These are phyloP conservation scores for Aotearoamyces nothofagi DNA, from an alignment of 2,329 filamentous ascomycete genomes.

Conservation along the genomic window DNA sequence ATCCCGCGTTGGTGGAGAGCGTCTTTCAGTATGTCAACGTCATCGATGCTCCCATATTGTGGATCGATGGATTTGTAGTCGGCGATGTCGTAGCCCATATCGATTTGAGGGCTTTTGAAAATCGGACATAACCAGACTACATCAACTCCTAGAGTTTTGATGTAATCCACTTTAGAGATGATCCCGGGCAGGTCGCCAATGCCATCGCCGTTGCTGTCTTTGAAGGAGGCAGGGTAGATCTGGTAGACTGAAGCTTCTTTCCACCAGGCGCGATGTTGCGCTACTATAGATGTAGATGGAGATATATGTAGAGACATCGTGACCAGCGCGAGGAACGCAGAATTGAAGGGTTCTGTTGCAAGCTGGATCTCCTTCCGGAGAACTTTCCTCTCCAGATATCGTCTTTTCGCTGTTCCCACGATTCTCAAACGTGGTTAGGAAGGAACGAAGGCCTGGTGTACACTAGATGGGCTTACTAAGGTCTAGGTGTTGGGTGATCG, in stretches of 20 bases:
- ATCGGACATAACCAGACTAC: constrained; percentile 55
- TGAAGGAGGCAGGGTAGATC: constrained; percentile 42
- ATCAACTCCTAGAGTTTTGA: constrained; percentile 44
- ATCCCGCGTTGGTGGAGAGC: constrained; percentile 43
- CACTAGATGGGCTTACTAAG: too few relatives aligned
- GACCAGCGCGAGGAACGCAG: too few relatives aligned
- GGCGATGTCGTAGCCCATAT: constrained; percentile 62
- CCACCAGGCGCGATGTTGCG: constrained; percentile 20
- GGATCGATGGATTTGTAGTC: constrained; percentile 53
- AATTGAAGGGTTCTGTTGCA: too few relatives aligned
- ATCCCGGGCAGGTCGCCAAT: constrained; percentile 50
- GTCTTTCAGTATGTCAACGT: constrained; percentile 48
- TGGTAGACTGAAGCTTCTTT: constrained; percentile 32
- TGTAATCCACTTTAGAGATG: constrained; percentile 43
- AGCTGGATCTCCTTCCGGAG: too few relatives aligned
- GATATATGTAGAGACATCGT: too few relatives aligned
- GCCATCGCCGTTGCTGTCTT: constrained; percentile 40
- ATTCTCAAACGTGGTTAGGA: too few relatives aligned
- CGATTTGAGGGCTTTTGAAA: constrained; percentile 46
- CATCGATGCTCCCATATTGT: constrained; percentile 49
- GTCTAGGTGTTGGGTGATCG: too few relatives aligned
- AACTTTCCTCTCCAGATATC: too few relatives aligned
- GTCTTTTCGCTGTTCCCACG: too few relatives aligned
- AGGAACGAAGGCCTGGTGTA: too few relatives aligned
- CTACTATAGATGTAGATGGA: too few relatives aligned